Evolutionary conservation across 805 yeast species (phyloP).

Genomic region (Sugiyamaella mastotermitis): DNA sequence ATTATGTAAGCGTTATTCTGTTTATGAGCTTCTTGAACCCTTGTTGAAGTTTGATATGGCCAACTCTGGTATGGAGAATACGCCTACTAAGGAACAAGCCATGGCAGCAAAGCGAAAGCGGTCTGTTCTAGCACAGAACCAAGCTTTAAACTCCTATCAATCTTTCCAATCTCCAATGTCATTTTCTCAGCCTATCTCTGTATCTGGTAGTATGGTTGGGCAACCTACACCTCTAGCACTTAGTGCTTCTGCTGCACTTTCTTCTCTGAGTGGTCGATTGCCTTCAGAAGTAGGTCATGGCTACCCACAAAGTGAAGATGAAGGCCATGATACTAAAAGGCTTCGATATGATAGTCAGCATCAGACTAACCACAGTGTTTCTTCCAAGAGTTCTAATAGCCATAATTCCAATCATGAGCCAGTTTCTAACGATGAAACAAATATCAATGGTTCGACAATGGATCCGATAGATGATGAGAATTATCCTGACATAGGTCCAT

Average conservation of each 20-base stretch:
- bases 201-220: slow-evolving; percentile 8
- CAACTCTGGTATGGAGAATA: slow-evolving; percentile 30
- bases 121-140: background rate
- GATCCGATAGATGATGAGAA: slow-evolving; percentile 18
- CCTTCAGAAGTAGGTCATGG: background rate
- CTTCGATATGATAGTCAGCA: background rate
- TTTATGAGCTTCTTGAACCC: slow-evolving; percentile 47
- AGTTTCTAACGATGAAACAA: background rate
- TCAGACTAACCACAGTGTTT: background rate
- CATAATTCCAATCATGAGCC: background rate
- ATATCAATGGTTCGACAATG: background rate
- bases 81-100: slow-evolving; percentile 47
- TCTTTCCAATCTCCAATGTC: slow-evolving; percentile 6
- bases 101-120: slow-evolving; percentile 30
- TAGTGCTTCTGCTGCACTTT: slow-evolving; percentile 20
- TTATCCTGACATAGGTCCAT: slow-evolving; percentile 25
- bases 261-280: slow-evolving; percentile 11
- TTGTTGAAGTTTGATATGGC: slow-evolving; percentile 41
- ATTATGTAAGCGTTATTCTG: slow-evolving; percentile 56
- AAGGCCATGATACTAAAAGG: background rate
- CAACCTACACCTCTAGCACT: slow-evolving; percentile 17
- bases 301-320: too few species aligned
- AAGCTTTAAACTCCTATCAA: slow-evolving; percentile 7
- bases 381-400: background rate
- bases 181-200: slow-evolving; percentile 19